Conservation (phyloP, 169 alveolate genomes). For the Plasmodium falciparum region DNA sequence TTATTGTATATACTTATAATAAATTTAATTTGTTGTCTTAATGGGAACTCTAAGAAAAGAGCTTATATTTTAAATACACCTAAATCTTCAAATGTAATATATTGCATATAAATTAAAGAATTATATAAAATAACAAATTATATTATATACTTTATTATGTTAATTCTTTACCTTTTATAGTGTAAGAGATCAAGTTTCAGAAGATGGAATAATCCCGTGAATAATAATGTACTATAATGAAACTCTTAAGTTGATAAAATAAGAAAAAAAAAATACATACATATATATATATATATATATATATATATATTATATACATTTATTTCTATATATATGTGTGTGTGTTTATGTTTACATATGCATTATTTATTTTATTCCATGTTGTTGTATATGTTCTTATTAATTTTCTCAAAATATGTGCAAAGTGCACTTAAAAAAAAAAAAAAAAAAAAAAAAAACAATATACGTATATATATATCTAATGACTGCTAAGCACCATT, state of each 20-base stretch:
- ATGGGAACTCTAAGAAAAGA: constrained; percentile 43
- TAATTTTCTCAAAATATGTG: neutral
- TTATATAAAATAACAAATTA: neutral
- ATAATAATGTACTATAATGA: constrained; percentile 50
- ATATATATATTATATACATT: constrained; percentile 13
- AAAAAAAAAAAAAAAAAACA: neutral
- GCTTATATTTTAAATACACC: constrained; percentile 68
- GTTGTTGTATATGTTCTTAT: no score
- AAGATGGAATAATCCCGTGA: constrained; percentile 74
- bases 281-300: neutral
- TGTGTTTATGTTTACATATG: neutral
- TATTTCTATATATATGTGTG: neutral
- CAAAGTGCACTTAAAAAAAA: neutral
- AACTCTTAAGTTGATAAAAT: neutral
- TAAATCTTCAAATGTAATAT: constrained; percentile 40
- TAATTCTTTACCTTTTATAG: constrained; percentile 22
- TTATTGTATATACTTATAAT: constrained; percentile 19
- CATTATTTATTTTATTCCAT: no score
- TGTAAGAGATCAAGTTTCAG: constrained; percentile 34
- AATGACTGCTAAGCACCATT: neutral
- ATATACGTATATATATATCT: neutral
- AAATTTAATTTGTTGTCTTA: constrained; percentile 67
- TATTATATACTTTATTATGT: neutral
- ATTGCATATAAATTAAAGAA: neutral
- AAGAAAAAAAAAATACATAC: constrained; percentile 13